Evolutionary conservation across 495 filamentous ascomycete species (phyloP).

Genomic region (Cairneyella variabilis): DNA sequence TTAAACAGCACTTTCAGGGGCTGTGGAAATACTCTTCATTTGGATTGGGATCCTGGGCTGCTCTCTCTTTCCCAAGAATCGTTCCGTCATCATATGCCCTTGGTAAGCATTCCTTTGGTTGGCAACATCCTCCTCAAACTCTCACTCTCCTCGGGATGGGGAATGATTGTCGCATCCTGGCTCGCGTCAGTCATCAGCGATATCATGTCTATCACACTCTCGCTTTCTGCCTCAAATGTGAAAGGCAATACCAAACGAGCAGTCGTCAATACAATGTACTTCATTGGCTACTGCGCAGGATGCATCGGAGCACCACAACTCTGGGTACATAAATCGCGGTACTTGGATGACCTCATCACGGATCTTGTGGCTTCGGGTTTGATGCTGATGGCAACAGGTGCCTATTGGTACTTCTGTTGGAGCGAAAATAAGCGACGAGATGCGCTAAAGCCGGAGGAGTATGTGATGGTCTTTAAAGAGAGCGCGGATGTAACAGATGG

Average conservation of each 20-base stretch:
- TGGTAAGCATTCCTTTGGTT: background rate
- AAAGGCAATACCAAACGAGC: constrained; percentile 4
- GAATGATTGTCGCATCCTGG: constrained; percentile 5
- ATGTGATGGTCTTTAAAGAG: background rate
- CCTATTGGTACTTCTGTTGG: background rate
- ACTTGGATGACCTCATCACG: background rate
- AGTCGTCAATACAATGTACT: constrained; percentile 2
- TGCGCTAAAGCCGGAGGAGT: background rate
- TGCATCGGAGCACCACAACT: constrained; percentile 2
- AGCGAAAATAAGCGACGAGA: constrained; percentile 2
- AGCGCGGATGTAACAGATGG: constrained; percentile 1
- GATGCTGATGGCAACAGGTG: background rate
- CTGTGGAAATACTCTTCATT: constrained; percentile 3
- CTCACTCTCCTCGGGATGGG: background rate
- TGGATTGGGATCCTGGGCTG: constrained; percentile 2
- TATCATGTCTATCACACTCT: constrained; percentile 5
- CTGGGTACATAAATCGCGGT: background rate
- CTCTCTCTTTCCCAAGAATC: background rate
- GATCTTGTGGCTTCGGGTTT: constrained; percentile 4
- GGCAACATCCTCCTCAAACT: constrained; percentile 4
- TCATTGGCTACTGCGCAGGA: constrained; percentile 3
- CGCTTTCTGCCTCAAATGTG: constrained; percentile 4
- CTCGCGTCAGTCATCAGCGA: constrained; percentile 3
- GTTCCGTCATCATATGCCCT: background rate
- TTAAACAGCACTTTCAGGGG: background rate